Conservation (phyloP, 352 stramenopile genomes). For the Phytophthora cactorum region DNA sequence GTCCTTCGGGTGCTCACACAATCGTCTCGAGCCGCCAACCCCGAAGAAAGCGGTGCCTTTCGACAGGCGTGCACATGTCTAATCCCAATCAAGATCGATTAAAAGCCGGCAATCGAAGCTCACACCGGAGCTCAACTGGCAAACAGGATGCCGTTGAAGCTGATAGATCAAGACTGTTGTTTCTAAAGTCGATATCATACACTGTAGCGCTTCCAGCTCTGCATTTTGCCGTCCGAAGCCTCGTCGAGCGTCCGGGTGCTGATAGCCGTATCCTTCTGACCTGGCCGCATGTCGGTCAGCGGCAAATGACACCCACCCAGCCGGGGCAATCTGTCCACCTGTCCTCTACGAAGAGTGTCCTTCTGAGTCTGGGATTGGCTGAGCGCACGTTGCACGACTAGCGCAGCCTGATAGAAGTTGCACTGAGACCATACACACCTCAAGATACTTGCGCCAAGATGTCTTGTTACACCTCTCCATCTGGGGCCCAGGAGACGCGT, state of each 20-base stretch:
- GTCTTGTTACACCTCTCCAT: slow-evolving; percentile 7
- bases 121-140: too few species aligned
- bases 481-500: slow-evolving; percentile 3
- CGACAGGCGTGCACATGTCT: too few species aligned
- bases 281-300: background rate
- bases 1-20: too few species aligned
- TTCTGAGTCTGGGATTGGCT: slow-evolving; percentile 7
- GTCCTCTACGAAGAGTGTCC: slow-evolving; percentile 18
- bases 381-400: slow-evolving; percentile 23
- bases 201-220: background rate
- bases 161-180: too few species aligned
- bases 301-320: slow-evolving; percentile 4
- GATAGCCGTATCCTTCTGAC: background rate
- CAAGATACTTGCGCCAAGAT: slow-evolving; percentile 10
- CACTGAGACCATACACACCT: slow-evolving; percentile 20
- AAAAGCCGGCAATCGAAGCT: too few species aligned
- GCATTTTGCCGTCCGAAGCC: background rate
- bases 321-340: slow-evolving; percentile 6
- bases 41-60: too few species aligned
- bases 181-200: background rate
- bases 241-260: background rate
- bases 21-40: too few species aligned
- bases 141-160: too few species aligned
- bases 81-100: too few species aligned
- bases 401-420: slow-evolving; percentile 16